Conservation (phyloP, 345 rosid genomes). For the Rhodamnia argentea region DNA sequence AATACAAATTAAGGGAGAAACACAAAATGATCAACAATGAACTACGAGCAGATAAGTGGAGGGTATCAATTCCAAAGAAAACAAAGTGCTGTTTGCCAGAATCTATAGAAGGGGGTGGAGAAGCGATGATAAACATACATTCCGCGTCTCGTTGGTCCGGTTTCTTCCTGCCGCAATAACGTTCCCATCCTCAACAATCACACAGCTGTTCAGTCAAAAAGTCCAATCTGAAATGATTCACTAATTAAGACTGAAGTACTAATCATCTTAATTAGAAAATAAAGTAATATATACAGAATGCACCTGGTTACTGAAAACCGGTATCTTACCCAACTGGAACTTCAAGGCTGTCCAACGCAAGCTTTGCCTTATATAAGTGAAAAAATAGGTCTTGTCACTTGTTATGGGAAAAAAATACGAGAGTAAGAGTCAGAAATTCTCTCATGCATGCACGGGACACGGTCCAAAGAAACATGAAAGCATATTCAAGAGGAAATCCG, state of each 20-base stretch:
- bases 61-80: background rate
- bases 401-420: background rate
- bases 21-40: background rate
- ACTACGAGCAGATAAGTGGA: background rate
- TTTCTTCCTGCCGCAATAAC: background rate
- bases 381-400: background rate
- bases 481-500: background rate
- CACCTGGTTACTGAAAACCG: background rate
- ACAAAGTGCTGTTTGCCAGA: background rate
- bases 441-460: background rate
- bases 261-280: background rate
- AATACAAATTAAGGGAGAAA: background rate
- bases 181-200: background rate
- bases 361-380: background rate
- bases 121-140: background rate
- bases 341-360: background rate
- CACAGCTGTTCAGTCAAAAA: background rate
- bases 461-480: background rate
- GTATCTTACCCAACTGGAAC: background rate
- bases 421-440: background rate
- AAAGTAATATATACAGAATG: background rate
- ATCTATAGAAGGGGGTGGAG: background rate
- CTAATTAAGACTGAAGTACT: background rate
- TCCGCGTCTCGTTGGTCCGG: background rate
- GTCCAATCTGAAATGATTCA: background rate